Conservation (phyloP, 805 yeast genomes). For the Yamadazyma tumulicola region DNA sequence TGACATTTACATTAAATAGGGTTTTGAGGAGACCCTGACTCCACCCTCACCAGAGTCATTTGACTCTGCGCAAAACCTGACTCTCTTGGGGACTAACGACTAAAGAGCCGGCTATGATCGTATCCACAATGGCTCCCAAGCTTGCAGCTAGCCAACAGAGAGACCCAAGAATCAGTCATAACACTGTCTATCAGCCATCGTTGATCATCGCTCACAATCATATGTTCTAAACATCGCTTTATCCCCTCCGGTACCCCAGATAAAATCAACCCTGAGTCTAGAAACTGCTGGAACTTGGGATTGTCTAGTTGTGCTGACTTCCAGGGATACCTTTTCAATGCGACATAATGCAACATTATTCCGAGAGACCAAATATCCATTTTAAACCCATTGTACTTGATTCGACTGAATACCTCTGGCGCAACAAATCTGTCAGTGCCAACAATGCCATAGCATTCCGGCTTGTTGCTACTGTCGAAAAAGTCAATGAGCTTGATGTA, state of each 20-base stretch:
- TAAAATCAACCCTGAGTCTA: neutral
- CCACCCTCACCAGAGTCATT: too few species aligned
- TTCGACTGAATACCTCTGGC: constrained; percentile 40
- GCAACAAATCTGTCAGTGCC: constrained; percentile 46
- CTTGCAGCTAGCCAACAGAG: constrained; percentile 3
- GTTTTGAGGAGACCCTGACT: too few species aligned
- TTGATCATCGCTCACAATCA: constrained; percentile 2
- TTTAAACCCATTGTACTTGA: constrained; percentile 38
- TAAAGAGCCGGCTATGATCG: constrained; percentile 3
- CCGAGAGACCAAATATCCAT: constrained; percentile 54
- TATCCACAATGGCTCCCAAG: constrained; percentile 1
- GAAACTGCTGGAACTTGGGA: constrained; percentile 1
- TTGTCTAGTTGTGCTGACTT: constrained; percentile 26
- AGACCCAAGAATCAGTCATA: constrained; percentile 7
- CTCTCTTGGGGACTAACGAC: too few species aligned
- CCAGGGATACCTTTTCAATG: constrained; percentile 45
- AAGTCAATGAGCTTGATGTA: constrained; percentile 45
- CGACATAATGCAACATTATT: constrained; percentile 33
- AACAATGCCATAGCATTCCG: constrained; percentile 38
- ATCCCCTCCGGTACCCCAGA: neutral
- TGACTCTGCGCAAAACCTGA: too few species aligned
- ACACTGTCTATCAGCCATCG: constrained; percentile 4
- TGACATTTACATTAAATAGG: too few species aligned
- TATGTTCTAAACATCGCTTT: neutral
- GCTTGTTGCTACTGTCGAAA: constrained; percentile 22